Conservation (phyloP, 805 yeast genomes). For the Kluyveromyces dobzhanskii region DNA sequence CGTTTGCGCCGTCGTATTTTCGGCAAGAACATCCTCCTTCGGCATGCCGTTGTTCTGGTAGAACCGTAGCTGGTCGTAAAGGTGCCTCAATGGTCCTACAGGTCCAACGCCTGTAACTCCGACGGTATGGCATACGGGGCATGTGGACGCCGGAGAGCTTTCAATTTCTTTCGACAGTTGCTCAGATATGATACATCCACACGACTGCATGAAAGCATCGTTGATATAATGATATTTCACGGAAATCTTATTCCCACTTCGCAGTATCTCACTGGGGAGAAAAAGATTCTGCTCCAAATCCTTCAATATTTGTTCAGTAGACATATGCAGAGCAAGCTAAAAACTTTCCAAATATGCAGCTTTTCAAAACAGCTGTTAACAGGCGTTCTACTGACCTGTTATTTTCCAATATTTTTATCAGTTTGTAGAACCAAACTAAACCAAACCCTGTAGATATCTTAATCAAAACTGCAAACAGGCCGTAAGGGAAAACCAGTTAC, state of each 20-base stretch:
- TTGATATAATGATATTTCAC: conserved; percentile 18
- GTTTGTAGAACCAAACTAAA: no score
- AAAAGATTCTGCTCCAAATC: conserved; percentile 21
- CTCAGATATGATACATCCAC: conserved; percentile 24
- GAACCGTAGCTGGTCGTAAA: conserved; percentile 20
- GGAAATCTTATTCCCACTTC: conserved; percentile 8
- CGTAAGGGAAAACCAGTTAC: no score
- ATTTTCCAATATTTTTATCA: no score
- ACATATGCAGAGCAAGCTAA: no score
- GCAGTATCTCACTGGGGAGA: conserved; percentile 20
- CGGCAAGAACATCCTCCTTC: conserved; percentile 1
- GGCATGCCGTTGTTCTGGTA: conserved; percentile 4
- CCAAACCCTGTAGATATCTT: no score
- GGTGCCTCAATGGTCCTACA: conserved; percentile 28
- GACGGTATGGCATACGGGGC: conserved; percentile 31
- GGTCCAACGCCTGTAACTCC: conserved; percentile 23
- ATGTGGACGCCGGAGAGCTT: conserved; percentile 12
- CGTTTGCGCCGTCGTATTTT: conserved; percentile 1
- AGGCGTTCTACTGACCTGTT: no score
- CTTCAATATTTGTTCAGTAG: conserved; percentile 4
- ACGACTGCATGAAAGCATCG: conserved; percentile 22
- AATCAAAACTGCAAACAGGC: no score
- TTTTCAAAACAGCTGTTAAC: no score
- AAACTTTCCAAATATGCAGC: no score
- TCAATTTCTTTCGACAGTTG: conserved; percentile 11